phyloP scores from a whole-genome alignment of 108 stramenopile genomes.

The Cyclotella sp. region DNA sequence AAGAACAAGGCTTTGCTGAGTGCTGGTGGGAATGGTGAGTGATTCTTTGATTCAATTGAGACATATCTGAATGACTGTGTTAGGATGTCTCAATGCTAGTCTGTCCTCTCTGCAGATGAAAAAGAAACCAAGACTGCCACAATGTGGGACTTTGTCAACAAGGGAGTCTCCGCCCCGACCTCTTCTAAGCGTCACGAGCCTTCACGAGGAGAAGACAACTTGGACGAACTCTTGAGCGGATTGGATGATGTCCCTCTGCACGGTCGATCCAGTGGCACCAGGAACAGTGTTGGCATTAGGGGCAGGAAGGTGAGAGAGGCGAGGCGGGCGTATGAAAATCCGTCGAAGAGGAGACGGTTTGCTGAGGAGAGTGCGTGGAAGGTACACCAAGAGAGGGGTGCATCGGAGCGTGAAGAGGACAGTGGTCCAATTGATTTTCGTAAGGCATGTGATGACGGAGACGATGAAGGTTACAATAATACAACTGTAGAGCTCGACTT shows the following conservation, averaged over 20 bases:
- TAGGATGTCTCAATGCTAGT: neutral
- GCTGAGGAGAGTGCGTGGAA: constrained; percentile 1
- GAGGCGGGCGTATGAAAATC: constrained; percentile 4
- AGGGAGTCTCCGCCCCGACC: constrained; percentile 44
- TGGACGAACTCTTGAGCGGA: constrained; percentile 66
- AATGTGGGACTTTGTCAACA: constrained; percentile 87
- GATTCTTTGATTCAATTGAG: neutral
- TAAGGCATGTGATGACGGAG: constrained; percentile 18
- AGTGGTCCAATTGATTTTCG: constrained; percentile 6
- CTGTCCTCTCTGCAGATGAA: constrained; percentile 15
- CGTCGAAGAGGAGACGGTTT: constrained; percentile 7
- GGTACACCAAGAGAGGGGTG: constrained; percentile 16
- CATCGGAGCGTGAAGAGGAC: neutral
- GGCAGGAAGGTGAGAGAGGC: neutral
- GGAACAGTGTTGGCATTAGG: constrained; percentile 21
- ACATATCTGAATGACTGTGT: neutral
- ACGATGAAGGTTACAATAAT: constrained; percentile 23
- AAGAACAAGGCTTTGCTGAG: constrained; percentile 48
- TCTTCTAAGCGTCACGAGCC: neutral
- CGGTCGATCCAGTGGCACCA: neutral
- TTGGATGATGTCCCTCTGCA: constrained; percentile 49
- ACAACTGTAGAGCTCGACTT: constrained; percentile 9
- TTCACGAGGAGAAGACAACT: constrained; percentile 15
- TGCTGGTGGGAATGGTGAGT: constrained; percentile 12
- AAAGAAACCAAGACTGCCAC: constrained; percentile 38